Base-by-base conservation (phyloP, 129 eudicot species). In the Rutidosis leptorrhynchoides region DNA sequence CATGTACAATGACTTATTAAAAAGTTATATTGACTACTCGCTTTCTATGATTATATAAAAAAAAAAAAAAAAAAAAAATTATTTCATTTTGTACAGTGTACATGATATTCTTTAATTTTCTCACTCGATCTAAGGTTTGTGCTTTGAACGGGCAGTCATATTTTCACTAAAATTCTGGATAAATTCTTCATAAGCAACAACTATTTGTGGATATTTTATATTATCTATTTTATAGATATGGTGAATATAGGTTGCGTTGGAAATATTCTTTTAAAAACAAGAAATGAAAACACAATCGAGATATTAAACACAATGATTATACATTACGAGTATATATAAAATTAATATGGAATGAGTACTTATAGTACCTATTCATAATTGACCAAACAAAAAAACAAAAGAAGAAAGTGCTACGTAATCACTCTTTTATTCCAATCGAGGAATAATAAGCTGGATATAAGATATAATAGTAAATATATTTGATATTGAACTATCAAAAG, bases 21-120 rank as follows among this genome's bases (percentile, higher is more conserved):
- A 61, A 60, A 24, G 23, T 4, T 7, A 21, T 6, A 2, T 30
- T 48, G 33, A 62, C 19, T 49, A 30, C 32, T n/a, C n/a, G 3
- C 25, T 60, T 10, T 35, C 33, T 55, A 55, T 26, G 56, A 46
- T 57, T 4, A 30, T 30, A 30, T 5, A 69, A 58, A 19, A 4
- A 40, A 58, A 15, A 57, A 69, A 58, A 19, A 4, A 40, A 58
- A 69, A 58, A 19, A 4, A 40, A 58, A 15, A 57, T 58, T 58
- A 3, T 48, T 59, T 17, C 5, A 14, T 17, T 12, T 24, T 6
- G 3, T n/a, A n/a, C n/a, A n/a, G n/a, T 28, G 22, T 16, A 23
- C 22, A 22, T 27, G 28, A 64, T 70, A 19, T 27, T 27, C 3
- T 37, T 11, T 12, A 40, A 11, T 16, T 15, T 40, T 40, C 16